Base-by-base conservation (phyloP, 2,329 filamentous ascomycete genomes). In the Fusarium pseudograminearum region DNA sequence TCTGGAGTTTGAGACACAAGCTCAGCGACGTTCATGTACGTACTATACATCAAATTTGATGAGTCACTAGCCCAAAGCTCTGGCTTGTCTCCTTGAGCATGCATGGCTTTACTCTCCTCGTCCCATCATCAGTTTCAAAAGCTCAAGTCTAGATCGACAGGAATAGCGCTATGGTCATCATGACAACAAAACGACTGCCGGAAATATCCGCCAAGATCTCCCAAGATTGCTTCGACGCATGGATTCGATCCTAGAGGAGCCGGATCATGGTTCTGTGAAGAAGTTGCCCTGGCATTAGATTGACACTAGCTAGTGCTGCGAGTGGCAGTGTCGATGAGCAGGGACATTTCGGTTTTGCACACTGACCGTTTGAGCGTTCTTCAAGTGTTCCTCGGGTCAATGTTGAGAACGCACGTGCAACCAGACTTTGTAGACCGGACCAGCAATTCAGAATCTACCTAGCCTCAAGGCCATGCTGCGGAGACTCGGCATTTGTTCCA, bases 261-360 rank as follows among this genome's bases (percentile, higher is more conserved):
- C 36, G 34, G 33, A 36, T 36, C 31, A 52, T 28, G 26, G n/a
- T 26, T 52, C 33, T 51, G 18, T 18, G 34, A 14, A 30, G 24
- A 52, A 22, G 24, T 52, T 30, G 34, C 48, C 48, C 48, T 52
- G 48, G 3, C 34, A 52, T 52, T 52, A 28, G 48, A 41, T 52
- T 52, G n/a, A 7, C 33, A 41, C 22, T 52, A 52, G 48, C 22
- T 30, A 52, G 48, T 26, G 34, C 33, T 28, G 12, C n/a, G 30
- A 40, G 24, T 30, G 33, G 24, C 24, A 52, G 26, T 52, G 24
- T 30, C 38, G 20, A 40, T 8, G 24, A 30, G 24, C 8, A 41
- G 9, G 34, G 38, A 8, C n/a, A 28, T 11, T 24, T 26, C 34
- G 38, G 28, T 28, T 24, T 38, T 51, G 33, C 12, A 38, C 48